Conservation (phyloP, 495 filamentous ascomycete genomes). For the Podospora australis region DNA sequence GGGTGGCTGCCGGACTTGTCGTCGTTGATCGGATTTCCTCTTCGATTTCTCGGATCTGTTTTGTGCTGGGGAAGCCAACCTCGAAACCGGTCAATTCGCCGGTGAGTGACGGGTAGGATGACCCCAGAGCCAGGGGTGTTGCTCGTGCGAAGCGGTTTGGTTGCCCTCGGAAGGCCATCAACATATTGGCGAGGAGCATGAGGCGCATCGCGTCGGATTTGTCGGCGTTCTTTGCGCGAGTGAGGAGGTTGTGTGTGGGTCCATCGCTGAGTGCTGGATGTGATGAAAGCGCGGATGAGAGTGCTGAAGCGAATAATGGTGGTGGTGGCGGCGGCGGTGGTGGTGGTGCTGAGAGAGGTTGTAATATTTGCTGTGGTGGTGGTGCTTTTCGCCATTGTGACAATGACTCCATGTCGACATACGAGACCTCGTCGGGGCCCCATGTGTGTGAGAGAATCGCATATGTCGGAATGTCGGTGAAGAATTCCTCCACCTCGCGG, state of each 20-base stretch:
- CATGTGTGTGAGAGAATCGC: constrained; percentile 43
- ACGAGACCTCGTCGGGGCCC: constrained; percentile 31
- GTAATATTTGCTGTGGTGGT: not conserved
- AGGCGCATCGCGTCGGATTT: constrained; percentile 18
- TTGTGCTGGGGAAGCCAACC: not conserved
- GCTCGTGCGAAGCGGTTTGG: not conserved
- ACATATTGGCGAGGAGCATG: constrained; percentile 22
- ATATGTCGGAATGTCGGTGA: constrained; percentile 27
- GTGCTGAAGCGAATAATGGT: not conserved
- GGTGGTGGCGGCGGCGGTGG: not conserved
- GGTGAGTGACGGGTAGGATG: constrained; percentile 8
- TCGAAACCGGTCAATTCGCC: too few relatives aligned
- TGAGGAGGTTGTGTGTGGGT: not conserved
- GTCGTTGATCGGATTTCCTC: not conserved
- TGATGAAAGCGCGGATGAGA: not conserved
- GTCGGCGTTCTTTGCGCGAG: not conserved
- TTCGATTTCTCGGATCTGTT: not conserved
- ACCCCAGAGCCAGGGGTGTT: too few relatives aligned
- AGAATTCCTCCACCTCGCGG: constrained; percentile 30
- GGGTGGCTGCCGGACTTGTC: not conserved
- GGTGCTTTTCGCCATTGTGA: constrained; percentile 9
- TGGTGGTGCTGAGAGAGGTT: not conserved
- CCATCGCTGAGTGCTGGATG: not conserved
- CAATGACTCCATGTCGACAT: constrained; percentile 17
- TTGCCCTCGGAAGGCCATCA: constrained; percentile 20